Base-by-base conservation (phyloP, 78 protist genomes). In the Blattamonas nauphoetae region DNA sequence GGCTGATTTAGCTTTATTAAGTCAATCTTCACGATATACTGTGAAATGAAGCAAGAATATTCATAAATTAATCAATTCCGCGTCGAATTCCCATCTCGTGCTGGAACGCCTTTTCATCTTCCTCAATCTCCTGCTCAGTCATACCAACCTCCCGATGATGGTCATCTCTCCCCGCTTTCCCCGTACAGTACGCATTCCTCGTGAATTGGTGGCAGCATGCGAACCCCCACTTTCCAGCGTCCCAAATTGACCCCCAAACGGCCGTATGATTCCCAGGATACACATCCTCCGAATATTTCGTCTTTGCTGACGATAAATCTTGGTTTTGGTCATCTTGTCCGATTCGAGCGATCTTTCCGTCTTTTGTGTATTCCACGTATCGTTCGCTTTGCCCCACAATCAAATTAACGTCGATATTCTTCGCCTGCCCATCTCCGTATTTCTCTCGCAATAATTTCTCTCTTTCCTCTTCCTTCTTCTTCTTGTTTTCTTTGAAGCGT, bases 181-280 rank as follows among this genome's bases (percentile, higher is more conserved):
- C 97, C 29, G 95, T 94, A 63, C 96, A 94, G 87, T 93, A 94
- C 0, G 96, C 36, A 36, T 89, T 46, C 77, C 89, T 86, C 36
- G 85, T 34, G 3, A 80, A 87, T 45, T 90, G 84, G 45, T 91
- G 91, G 93, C 97, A 96, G 89, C 97, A 96, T 0, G 80, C 89
- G 63, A 84, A 96, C 41, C 98, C 98, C 98, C 98, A 96, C 21
- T 63, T 84, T 11, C 95, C 96, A 34, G 55, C 87, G 41, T 87
- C 89, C 95, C 95, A 97, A 82, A 80, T 94, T 2, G 96, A 93
- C 1, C 98, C 99, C 97, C 98, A 97, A n/a, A 97, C 91, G 11
- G 92, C 21, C 29, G 84, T 95, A 88, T 97, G 99, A 87, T 94
- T 94, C 63, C 81, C 77, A 45, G 42, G 32, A 44, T 34, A 78